These are phyloP conservation scores for Dactylonectria macrodidyma DNA, from an alignment of 2,329 filamentous ascomycete species.

Conservation along the genomic window DNA sequence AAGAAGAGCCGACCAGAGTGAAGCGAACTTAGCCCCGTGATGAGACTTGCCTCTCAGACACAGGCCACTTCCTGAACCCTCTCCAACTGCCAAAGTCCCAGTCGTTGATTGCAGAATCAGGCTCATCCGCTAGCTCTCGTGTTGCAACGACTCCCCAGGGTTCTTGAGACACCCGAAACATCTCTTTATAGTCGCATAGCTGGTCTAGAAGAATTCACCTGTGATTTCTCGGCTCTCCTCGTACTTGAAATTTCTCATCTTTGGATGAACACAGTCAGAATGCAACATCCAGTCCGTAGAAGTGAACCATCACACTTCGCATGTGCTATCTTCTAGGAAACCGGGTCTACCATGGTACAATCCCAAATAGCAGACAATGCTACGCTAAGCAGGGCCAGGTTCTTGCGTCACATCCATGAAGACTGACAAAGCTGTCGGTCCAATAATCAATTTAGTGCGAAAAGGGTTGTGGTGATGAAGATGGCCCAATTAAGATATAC, in stretches of 20 bases:
- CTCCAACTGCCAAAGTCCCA: background rate
- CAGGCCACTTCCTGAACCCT: background rate
- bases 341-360: too few species aligned
- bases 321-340: background rate
- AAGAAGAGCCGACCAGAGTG: conserved; percentile 43
- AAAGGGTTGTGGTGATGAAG: too few species aligned
- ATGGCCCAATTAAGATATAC: too few species aligned
- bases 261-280: background rate
- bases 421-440: too few species aligned
- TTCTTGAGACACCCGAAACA: conserved; percentile 20
- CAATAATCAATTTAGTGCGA: too few species aligned
- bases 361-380: too few species aligned
- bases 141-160: background rate
- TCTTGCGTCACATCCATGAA: too few species aligned
- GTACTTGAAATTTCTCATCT: background rate
- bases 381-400: too few species aligned
- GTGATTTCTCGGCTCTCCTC: background rate
- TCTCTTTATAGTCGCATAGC: conserved; percentile 41
- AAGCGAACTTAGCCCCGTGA: conserved; percentile 29
- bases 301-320: too few species aligned
- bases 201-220: conserved; percentile 33
- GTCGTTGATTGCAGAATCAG: background rate
- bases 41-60: background rate
- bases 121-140: background rate
- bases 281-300: background rate